These are phyloP conservation scores for Cyberlindnera bimundalis DNA, from an alignment of 805 yeast species.

Conservation along the genomic window DNA sequence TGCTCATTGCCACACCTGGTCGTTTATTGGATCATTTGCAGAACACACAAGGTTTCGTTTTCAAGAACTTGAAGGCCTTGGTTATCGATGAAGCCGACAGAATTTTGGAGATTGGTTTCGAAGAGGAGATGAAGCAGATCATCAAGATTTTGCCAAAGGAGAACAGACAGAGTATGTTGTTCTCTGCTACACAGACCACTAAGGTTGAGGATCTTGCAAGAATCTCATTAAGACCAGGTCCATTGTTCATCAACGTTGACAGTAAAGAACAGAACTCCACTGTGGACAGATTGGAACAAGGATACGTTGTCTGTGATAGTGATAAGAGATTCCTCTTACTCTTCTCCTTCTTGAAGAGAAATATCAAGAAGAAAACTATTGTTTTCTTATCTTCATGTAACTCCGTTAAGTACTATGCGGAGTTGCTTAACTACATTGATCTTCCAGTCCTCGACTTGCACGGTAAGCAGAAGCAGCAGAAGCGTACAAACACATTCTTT, in stretches of 20 bases:
- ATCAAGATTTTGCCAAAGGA: slow-evolving; percentile 89
- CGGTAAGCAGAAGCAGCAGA: slow-evolving; percentile 98
- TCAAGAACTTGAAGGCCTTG: slow-evolving; percentile 89
- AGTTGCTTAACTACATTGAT: slow-evolving; percentile 91
- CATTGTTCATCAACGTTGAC: slow-evolving; percentile 89
- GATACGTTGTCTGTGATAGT: slow-evolving; percentile 95
- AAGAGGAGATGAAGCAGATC: slow-evolving; percentile 97
- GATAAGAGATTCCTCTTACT: slow-evolving; percentile 88
- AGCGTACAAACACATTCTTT: slow-evolving; percentile 96
- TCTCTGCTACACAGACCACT: slow-evolving; percentile 99
- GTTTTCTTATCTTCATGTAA: slow-evolving; percentile 96
- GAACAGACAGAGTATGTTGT: slow-evolving; percentile 93
- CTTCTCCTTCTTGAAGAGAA: slow-evolving; percentile 91
- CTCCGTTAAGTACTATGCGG: slow-evolving; percentile 94
- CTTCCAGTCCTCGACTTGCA: slow-evolving; percentile 94
- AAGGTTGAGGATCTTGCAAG: slow-evolving; percentile 98
- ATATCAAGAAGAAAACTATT: slow-evolving; percentile 86
- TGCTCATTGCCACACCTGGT: slow-evolving; percentile 96
- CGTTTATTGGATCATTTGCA: slow-evolving; percentile 94
- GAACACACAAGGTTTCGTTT: slow-evolving; percentile 89
- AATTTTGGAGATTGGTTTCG: slow-evolving; percentile 95
- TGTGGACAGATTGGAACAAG: slow-evolving; percentile 96
- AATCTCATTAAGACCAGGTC: slow-evolving; percentile 91
- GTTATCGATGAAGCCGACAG: slow-evolving; percentile 98
- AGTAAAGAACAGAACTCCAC: slow-evolving; percentile 81